Evolutionary conservation across 2,329 filamentous ascomycete species (phyloP).

Genomic region (Microsporum ferrugineum): DNA sequence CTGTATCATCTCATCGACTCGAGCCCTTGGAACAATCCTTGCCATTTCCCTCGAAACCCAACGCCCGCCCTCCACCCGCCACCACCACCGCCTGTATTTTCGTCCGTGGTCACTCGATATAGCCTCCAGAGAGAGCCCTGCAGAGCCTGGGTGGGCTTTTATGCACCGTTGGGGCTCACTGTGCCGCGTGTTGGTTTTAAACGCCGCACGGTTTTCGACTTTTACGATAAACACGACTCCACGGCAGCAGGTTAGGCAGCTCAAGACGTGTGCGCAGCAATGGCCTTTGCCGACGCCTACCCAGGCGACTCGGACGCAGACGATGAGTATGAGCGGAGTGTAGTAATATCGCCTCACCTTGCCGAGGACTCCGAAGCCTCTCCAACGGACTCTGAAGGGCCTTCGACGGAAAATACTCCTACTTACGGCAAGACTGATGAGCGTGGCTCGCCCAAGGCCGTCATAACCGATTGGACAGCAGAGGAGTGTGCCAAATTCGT

Average conservation of each 20-base stretch:
- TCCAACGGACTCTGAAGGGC: conserved; percentile 46
- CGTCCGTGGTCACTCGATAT: not conserved
- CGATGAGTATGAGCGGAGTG: conserved; percentile 53
- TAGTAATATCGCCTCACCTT: conserved; percentile 46
- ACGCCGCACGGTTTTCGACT: not conserved
- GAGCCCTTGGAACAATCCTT: not conserved
- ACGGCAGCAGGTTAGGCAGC: not conserved
- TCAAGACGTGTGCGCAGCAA: not conserved
- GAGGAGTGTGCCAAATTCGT: conserved; percentile 89
- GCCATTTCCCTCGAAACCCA: not conserved
- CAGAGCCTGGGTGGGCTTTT: not conserved
- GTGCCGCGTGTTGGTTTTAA: not conserved
- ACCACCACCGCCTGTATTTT: not conserved
- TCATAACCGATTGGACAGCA: conserved; percentile 53
- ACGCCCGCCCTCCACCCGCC: not conserved
- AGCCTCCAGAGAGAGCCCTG: not conserved
- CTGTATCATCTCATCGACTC: not conserved
- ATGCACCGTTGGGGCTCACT: not conserved
- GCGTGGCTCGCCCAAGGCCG: conserved; percentile 43
- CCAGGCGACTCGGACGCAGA: conserved; percentile 55
- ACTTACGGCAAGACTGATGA: conserved; percentile 46
- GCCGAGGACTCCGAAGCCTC: conserved; percentile 47
- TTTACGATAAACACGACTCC: no score
- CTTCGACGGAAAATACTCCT: conserved; percentile 51
- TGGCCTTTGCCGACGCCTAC: conserved; percentile 26